Conservation (phyloP, 345 rosid species). For the Ceriops tagal region DNA sequence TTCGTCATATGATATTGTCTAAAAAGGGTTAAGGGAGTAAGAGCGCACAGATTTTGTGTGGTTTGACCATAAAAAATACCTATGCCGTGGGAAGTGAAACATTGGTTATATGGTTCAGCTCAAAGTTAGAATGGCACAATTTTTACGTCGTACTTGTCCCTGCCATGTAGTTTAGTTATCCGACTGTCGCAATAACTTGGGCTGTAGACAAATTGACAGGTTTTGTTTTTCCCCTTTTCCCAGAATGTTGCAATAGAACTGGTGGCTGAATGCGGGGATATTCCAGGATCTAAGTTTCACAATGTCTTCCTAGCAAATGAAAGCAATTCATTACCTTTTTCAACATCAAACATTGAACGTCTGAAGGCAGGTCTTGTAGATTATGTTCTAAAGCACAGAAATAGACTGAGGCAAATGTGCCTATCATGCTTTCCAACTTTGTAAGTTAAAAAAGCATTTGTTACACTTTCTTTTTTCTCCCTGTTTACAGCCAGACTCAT, state of each 20-base stretch:
- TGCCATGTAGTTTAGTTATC: too few species aligned
- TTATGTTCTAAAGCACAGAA: slow-evolving; percentile 60
- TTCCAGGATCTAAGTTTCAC: slow-evolving; percentile 39
- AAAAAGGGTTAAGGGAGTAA: too few species aligned
- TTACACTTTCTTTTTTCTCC: background rate
- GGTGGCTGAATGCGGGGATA: slow-evolving; percentile 43
- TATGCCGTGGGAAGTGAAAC: background rate
- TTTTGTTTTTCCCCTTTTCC: slow-evolving; percentile 5
- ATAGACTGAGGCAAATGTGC: slow-evolving; percentile 40
- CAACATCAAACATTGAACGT: slow-evolving; percentile 55
- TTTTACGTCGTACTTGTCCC: too few species aligned
- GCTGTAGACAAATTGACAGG: slow-evolving; percentile 4
- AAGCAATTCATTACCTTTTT: slow-evolving; percentile 36
- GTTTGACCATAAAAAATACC: too few species aligned
- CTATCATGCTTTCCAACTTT: slow-evolving; percentile 47
- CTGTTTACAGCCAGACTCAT: slow-evolving; percentile 10
- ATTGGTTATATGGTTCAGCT: background rate
- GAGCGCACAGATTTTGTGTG: too few species aligned
- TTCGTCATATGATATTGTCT: too few species aligned
- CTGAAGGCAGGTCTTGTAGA: slow-evolving; percentile 74
- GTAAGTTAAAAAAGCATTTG: slow-evolving; percentile 28
- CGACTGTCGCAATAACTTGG: background rate
- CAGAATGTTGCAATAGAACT: slow-evolving; percentile 76
- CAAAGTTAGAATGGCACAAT: background rate
- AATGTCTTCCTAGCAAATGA: slow-evolving; percentile 50